Evolutionary conservation across 2,329 filamentous ascomycete species (phyloP), one percentile per base, ranked within the genome.

Genomic region (Stagonosporopsis chrysanthemi): DNA sequence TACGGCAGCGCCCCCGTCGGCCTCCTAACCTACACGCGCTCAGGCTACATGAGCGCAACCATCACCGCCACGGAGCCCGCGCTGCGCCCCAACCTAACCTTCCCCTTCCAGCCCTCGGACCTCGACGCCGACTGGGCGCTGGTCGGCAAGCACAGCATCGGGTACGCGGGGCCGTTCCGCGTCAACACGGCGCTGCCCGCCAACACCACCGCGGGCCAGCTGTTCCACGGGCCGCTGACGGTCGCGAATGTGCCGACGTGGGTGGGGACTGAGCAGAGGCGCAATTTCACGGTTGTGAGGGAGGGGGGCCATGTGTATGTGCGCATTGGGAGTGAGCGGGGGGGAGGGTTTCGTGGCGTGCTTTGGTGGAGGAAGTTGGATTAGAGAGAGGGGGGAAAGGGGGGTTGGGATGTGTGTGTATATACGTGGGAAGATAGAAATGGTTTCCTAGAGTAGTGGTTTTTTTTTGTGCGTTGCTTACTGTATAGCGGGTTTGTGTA

Each of bases 31-130:
- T 74, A 74, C 67, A 63, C 64, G 4, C 48, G 54, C 3, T 24
- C 48, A 1, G 68, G 68, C 52, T 70, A 61, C 61, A 69, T 74
- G 66, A 58, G 52, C 52, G 71, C 71, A 2, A 70, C 65, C 45
- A 65, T 74, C 28, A 65, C 63, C 11, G 67, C 70, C 0, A 72
- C 69, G 0, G 67, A 71, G 23, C 60, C 69, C 11, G 24, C 40
- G 0, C 33, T 67, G 2, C 67, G 70, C 2, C 65, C 64, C 0
- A 62, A 63, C 41, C 52, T 73, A 2, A 66, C 61, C 0, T 72
- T 66, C 41, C 71, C 70, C 2, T 67, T 49, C 57, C 51, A 59
- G 15, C 23, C 54, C 29, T 60, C 53, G 23, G 68, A 72, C 28
- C 46, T 45, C 2, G 70, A 74, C 42, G 35, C 60, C 3, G 67